Conservation (phyloP, 768 basidiomycete species). For the Naganishia randhawae region DNA sequence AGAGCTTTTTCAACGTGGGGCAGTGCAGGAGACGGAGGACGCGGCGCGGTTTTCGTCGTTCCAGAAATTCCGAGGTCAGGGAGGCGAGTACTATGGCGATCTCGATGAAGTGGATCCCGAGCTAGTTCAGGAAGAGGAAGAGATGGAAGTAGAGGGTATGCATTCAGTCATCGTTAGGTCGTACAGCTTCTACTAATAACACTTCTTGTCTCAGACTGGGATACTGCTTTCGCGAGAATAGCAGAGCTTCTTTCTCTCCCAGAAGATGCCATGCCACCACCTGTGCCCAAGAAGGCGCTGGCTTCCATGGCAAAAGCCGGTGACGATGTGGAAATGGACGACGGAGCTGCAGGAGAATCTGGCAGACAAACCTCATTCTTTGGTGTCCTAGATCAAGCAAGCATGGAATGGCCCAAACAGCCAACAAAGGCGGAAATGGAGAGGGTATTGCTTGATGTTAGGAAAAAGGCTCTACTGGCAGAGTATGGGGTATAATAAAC, state of each 20-base stretch:
- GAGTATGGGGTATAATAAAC: constrained; percentile 62
- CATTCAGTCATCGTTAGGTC: constrained; percentile 61
- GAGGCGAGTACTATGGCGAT: constrained; percentile 86
- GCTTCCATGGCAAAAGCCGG: constrained; percentile 28
- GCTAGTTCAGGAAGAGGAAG: constrained; percentile 68
- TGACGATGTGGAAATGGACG: constrained; percentile 30
- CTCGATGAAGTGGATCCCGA: constrained; percentile 69
- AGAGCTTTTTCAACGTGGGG: constrained; percentile 81
- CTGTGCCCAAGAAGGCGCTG: constrained; percentile 19
- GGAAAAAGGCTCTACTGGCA: constrained; percentile 76
- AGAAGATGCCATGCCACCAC: constrained; percentile 15
- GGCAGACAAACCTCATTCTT: constrained; percentile 53
- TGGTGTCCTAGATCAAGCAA: constrained; percentile 68
- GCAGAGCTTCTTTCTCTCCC: constrained; percentile 24
- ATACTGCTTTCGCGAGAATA: constrained; percentile 22
- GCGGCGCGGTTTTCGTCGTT: constrained; percentile 69
- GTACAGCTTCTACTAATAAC: not conserved
- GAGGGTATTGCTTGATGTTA: constrained; percentile 64
- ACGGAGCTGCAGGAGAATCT: constrained; percentile 33
- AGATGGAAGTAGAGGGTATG: constrained; percentile 70
- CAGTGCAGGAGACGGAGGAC: constrained; percentile 76
- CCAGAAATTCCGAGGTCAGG: constrained; percentile 83
- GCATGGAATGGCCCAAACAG: constrained; percentile 70
- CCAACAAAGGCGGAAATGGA: constrained; percentile 78
- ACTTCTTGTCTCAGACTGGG: constrained; percentile 37